Evolutionary conservation across 2,329 filamentous ascomycete genomes (phyloP), one percentile per base, ranked within the genome.

Genomic region (Ciborinia camelliae): DNA sequence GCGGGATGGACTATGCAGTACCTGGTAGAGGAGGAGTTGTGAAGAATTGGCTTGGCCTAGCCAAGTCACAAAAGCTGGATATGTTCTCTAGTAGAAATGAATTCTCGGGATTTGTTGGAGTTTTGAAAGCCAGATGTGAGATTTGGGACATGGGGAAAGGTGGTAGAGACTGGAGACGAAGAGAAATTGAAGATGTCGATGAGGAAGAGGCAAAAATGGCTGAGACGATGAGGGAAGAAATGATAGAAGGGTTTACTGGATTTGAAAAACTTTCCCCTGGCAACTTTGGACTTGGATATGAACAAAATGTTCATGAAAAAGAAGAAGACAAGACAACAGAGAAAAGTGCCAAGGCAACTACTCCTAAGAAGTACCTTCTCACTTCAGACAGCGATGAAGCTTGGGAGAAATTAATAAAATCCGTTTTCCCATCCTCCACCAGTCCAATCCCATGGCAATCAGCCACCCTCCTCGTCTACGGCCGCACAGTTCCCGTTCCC

Each of bases 81-180:
- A 68, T 68, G 61, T 86, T 83, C 70, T 82, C 84, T 1, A 79
- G 83, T 47, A 83, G 84, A 53, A 89, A 88, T 63, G 90, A 94
- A 72, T 94, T 93, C 78, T 84, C 88, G 2, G 82, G 82, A 2
- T 94, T 95, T 68, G 78, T 94, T 12, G 88, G 92, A 51, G 86
- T 94, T 0, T 75, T 94, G 43, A 90, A 89, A 73, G 88, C 89
- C 12, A 81, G 90, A 63, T 94, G 91, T 73, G 90, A 94, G 71
- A 87, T 93, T 58, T 93, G 90, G 89, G 88, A 93, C 73, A 92
- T 94, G 84, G 63, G 63, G 1, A 89, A 91, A 69, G 87, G 90
- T 1, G 83, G 83, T 2, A 85, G 80, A 63, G 91, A 95, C 73
- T 94, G 90, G 81, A 80, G 90, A 69, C 79, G 85, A 69, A 78